Evolutionary conservation across 768 basidiomycete species (phyloP).

Genomic region (Galerina marginata): DNA sequence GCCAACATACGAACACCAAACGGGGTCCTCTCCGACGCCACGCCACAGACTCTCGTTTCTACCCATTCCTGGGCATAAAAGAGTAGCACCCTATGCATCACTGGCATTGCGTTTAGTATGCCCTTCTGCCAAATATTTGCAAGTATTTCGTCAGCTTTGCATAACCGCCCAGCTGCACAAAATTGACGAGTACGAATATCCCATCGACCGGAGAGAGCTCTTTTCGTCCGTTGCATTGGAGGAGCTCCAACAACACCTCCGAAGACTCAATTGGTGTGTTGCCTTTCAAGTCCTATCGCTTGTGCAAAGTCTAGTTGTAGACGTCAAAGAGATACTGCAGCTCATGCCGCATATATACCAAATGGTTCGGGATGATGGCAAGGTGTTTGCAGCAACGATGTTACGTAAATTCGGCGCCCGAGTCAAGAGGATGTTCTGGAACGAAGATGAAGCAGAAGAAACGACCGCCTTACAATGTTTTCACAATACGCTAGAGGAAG

Average conservation of each 20-base stretch:
- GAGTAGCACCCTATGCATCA: constrained; percentile 58
- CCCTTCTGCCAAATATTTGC: constrained; percentile 34
- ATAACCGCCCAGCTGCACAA: constrained; percentile 43
- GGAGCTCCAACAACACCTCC: constrained; percentile 38
- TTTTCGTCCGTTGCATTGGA: constrained; percentile 45
- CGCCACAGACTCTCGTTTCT: constrained; percentile 46
- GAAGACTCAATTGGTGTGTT: constrained; percentile 50
- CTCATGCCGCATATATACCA: constrained; percentile 41
- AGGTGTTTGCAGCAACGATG: constrained; percentile 41
- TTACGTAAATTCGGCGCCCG: constrained; percentile 43
- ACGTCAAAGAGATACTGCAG: constrained; percentile 53
- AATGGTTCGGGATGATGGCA: constrained; percentile 36
- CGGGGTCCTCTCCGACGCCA: not conserved
- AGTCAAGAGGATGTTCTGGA: constrained; percentile 32
- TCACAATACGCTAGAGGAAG: constrained; percentile 28
- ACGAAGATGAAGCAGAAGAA: constrained; percentile 25
- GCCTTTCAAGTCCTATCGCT: constrained; percentile 65
- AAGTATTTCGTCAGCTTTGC: constrained; percentile 43
- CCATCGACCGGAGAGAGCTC: constrained; percentile 44
- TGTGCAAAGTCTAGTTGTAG: constrained; percentile 45
- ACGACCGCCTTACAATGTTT: constrained; percentile 38
- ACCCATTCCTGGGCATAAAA: constrained; percentile 44
- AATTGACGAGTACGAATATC: constrained; percentile 40
- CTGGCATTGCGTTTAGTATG: constrained; percentile 57
- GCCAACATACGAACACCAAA: constrained; percentile 23